These are phyloP conservation scores for Ophiostoma australiae DNA, from an alignment of 2,329 filamentous ascomycete genomes.

Conservation along the genomic window DNA sequence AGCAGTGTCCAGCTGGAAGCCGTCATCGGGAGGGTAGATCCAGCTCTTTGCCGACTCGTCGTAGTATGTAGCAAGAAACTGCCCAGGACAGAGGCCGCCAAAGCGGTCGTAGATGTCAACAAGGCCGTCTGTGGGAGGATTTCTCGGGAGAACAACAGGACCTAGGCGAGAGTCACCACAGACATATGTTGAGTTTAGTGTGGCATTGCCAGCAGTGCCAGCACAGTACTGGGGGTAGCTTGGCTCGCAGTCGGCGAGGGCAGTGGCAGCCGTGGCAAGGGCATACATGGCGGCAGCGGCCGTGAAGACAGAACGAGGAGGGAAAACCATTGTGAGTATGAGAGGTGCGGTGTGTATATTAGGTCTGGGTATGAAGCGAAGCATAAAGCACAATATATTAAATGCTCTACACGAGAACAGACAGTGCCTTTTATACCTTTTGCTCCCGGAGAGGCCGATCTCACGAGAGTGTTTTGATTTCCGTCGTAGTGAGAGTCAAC, in stretches of 20 bases:
- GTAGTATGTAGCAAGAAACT: conserved; percentile 39
- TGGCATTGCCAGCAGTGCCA: not conserved
- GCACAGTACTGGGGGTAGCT: not conserved
- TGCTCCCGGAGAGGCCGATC: not conserved
- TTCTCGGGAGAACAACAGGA: not conserved
- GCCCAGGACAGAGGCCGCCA: conserved; percentile 38
- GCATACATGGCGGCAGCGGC: not conserved
- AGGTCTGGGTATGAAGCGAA: not conserved
- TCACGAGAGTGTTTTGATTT: not conserved
- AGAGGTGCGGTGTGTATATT: not conserved
- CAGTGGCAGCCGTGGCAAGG: not conserved
- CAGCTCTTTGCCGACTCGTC: conserved; percentile 30
- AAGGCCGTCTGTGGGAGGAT: conserved; percentile 28
- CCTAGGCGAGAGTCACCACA: not conserved
- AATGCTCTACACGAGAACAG: not conserved
- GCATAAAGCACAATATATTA: not conserved
- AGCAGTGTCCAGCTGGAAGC: conserved; percentile 39
- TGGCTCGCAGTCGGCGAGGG: not conserved
- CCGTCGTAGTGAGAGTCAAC: not conserved
- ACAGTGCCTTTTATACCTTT: not conserved
- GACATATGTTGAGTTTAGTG: not conserved
- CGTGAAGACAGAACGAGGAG: not conserved
- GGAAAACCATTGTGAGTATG: not conserved
- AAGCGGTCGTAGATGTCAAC: conserved; percentile 35
- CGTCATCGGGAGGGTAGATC: conserved; percentile 40